phyloP scores from a whole-genome alignment of 2,329 filamentous ascomycete species.

The Hypomyces rosellus region DNA sequence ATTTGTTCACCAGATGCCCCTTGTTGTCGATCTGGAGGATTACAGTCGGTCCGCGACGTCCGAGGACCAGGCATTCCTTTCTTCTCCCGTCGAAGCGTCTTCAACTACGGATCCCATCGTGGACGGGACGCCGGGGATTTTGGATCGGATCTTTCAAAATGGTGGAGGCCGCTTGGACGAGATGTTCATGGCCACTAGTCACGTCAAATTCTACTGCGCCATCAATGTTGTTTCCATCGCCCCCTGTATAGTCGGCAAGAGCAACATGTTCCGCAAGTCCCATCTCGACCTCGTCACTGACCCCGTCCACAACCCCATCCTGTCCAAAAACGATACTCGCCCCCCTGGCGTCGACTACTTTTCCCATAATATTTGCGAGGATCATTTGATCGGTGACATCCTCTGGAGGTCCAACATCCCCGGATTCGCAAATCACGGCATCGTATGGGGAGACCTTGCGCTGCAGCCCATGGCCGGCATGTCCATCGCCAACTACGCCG shows the following conservation, averaged over 20 bases:
- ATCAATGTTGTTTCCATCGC: slow-evolving; percentile 91
- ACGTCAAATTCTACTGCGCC: slow-evolving; percentile 95
- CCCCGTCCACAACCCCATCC: slow-evolving; percentile 38
- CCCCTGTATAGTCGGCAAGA: slow-evolving; percentile 93
- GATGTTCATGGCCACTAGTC: slow-evolving; percentile 85
- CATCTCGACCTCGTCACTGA: slow-evolving; percentile 73
- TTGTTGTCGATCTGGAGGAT: slow-evolving; percentile 68
- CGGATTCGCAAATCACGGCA: slow-evolving; percentile 69
- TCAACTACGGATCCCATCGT: slow-evolving; percentile 20
- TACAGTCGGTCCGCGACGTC: slow-evolving; percentile 16
- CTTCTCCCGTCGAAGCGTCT: slow-evolving; percentile 27
- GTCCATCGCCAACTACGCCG: slow-evolving; percentile 69
- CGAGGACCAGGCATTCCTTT: slow-evolving; percentile 26
- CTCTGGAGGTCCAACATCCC: slow-evolving; percentile 69
- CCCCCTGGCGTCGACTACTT: slow-evolving; percentile 81
- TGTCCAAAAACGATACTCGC: slow-evolving; percentile 34
- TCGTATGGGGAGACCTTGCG: slow-evolving; percentile 79
- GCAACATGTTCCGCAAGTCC: slow-evolving; percentile 94
- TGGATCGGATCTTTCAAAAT: slow-evolving; percentile 28
- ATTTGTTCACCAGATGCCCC: slow-evolving; percentile 88
- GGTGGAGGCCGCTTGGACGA: slow-evolving; percentile 86
- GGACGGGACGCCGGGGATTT: slow-evolving; percentile 13
- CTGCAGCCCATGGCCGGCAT: slow-evolving; percentile 85
- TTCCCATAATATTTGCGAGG: slow-evolving; percentile 93
- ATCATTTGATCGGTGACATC: slow-evolving; percentile 89